Percentiles rank a stretch among this genome's conserved stretches.
Evolutionary conservation across 345 rosid genomes (phyloP).

Genomic region (Dipteronia dyeriana): DNA sequence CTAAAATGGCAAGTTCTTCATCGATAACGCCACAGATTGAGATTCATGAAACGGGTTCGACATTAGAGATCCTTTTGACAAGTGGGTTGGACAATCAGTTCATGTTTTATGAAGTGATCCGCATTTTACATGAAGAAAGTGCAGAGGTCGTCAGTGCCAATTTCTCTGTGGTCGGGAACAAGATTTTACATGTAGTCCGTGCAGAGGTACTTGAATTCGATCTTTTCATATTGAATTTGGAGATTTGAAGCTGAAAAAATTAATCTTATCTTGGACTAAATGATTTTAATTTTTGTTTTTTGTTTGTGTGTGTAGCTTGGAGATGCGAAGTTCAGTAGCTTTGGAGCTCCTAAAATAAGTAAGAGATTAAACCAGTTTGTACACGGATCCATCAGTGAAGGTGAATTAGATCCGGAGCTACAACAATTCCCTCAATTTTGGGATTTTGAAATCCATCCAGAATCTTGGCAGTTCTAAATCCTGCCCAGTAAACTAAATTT

Average conservation of each 20-base stretch:
- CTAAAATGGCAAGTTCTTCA: background rate
- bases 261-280: too few relatives aligned
- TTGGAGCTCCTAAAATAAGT: constrained; percentile 34
- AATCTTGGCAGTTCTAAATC: constrained; percentile 17
- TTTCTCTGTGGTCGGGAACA: constrained; percentile 28
- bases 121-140: constrained; percentile 45
- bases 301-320: constrained; percentile 25
- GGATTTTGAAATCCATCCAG: constrained; percentile 21
- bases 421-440: constrained; percentile 11
- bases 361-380: constrained; percentile 44
- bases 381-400: constrained; percentile 25
- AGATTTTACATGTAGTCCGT: constrained; percentile 36
- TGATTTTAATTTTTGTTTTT: too few relatives aligned
- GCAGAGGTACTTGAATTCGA: constrained; percentile 38
- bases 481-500: background rate
- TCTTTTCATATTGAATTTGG: background rate
- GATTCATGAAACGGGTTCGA: constrained; percentile 38
- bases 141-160: constrained; percentile 42
- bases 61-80: constrained; percentile 37
- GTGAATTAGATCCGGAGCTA: background rate
- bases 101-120: constrained; percentile 41
- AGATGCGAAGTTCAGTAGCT: constrained; percentile 21
- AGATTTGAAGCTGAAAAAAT: too few relatives aligned
- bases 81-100: constrained; percentile 29
- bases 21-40: constrained; percentile 33